These are phyloP conservation scores for Bryoglossum gracile DNA, from an alignment of 495 filamentous ascomycete species.

Conservation along the genomic window DNA sequence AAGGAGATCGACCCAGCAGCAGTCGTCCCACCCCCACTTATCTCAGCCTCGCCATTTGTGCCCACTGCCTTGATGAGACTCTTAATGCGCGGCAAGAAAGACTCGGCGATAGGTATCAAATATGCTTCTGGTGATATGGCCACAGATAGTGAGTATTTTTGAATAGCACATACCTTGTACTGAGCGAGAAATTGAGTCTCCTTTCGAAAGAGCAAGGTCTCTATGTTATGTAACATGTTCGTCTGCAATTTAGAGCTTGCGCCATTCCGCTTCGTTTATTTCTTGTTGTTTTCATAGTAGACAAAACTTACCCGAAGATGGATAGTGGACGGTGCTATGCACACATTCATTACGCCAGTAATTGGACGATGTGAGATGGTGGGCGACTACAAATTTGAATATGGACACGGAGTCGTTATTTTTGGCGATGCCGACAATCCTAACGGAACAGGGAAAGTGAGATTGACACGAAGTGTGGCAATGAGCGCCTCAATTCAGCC, in stretches of 20 bases:
- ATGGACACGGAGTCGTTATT: conserved; percentile 13
- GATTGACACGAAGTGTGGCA: conserved; percentile 15
- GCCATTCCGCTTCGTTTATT: too few species aligned
- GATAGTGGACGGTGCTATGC: conserved; percentile 24
- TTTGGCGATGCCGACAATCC: conserved; percentile 9
- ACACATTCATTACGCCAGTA: conserved; percentile 22
- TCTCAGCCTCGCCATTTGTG: conserved; percentile 18
- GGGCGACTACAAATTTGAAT: conserved; percentile 17
- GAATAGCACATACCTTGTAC: too few species aligned
- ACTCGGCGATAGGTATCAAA: conserved; percentile 16
- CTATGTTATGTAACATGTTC: too few species aligned
- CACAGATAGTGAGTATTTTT: too few species aligned
- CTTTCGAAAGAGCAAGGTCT: too few species aligned
- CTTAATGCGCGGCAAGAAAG: conserved; percentile 23
- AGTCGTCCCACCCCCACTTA: conserved; percentile 20
- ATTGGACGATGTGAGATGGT: conserved; percentile 15
- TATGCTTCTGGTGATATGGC: conserved; percentile 9
- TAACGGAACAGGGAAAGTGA: conserved; percentile 1
- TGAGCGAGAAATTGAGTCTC: too few species aligned
- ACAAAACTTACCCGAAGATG: too few species aligned
- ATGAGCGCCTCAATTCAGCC: conserved; percentile 21
- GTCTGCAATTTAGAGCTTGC: too few species aligned
- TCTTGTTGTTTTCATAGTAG: too few species aligned
- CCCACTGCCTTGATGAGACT: conserved; percentile 10
- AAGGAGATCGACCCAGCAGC: too few species aligned